Conservation (phyloP, 192 early-diverging fungal genomes). For the Podochytrium sp. region DNA sequence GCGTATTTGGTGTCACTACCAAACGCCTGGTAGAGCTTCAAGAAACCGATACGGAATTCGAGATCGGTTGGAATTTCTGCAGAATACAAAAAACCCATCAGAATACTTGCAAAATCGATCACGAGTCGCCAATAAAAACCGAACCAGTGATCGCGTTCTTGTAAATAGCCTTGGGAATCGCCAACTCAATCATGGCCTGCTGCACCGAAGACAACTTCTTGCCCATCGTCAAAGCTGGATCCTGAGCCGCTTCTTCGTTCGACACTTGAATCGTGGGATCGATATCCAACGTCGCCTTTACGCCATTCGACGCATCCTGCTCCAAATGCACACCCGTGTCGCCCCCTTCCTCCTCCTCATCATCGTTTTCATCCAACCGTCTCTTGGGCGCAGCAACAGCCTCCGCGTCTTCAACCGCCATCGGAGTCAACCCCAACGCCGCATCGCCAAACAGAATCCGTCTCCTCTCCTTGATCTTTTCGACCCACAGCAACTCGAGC, state of each 20-base stretch:
- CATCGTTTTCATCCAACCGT: slow-evolving; percentile 33
- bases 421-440: slow-evolving; percentile 20
- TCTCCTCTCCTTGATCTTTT: slow-evolving; percentile 82
- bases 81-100: background rate
- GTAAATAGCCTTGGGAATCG: slow-evolving; percentile 76
- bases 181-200: slow-evolving; percentile 59
- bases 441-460: slow-evolving; percentile 69
- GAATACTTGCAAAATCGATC: background rate
- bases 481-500: slow-evolving; percentile 86
- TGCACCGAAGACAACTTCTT: slow-evolving; percentile 54
- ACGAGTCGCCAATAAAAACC: background rate
- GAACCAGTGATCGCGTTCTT: slow-evolving; percentile 77
- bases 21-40: slow-evolving; percentile 66
- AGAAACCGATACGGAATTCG: slow-evolving; percentile 73
- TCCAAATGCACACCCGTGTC: slow-evolving; percentile 26
- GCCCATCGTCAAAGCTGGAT: slow-evolving; percentile 37
- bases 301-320: slow-evolving; percentile 40
- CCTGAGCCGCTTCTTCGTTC: slow-evolving; percentile 47
- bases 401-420: slow-evolving; percentile 34
- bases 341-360: slow-evolving; percentile 11
- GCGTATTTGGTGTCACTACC: slow-evolving; percentile 50
- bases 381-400: slow-evolving; percentile 33
- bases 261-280: slow-evolving; percentile 26
- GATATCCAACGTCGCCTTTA: slow-evolving; percentile 56
- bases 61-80: slow-evolving; percentile 71